Conservation (phyloP, 1,284 basidiomycete genomes). For the Ustilago vetiveriae region DNA sequence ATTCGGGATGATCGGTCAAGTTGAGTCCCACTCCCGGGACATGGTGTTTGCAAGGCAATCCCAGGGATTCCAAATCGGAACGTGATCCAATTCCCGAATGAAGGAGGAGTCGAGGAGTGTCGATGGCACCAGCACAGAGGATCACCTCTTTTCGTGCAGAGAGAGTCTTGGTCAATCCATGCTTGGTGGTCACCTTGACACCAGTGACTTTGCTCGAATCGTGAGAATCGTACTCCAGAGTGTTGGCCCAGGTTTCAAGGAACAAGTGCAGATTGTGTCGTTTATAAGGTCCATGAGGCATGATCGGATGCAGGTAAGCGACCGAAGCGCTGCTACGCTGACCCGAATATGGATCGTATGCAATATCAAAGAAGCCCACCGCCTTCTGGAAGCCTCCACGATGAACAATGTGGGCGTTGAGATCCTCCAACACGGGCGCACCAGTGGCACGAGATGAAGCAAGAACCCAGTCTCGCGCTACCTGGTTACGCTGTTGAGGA, state of each 20-base stretch:
- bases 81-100: constrained; percentile 71
- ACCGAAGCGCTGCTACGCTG: constrained; percentile 63
- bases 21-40: constrained; percentile 72
- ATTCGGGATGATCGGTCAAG: constrained; percentile 71
- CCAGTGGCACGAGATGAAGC: constrained; percentile 58
- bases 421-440: constrained; percentile 63
- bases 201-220: constrained; percentile 52
- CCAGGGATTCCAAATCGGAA: constrained; percentile 68
- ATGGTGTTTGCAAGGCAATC: constrained; percentile 68
- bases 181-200: constrained; percentile 57
- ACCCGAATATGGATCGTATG: constrained; percentile 67
- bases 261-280: constrained; percentile 67
- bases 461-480: constrained; percentile 66
- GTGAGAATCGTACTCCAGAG: constrained; percentile 47
- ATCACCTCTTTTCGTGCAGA: constrained; percentile 64
- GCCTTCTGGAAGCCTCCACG: constrained; percentile 60
- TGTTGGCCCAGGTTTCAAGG: constrained; percentile 67
- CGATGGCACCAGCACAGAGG: constrained; percentile 67
- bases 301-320: constrained; percentile 68
- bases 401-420: constrained; percentile 64
- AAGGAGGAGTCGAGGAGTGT: constrained; percentile 71
- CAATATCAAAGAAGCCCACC: constrained; percentile 67
- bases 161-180: constrained; percentile 56
- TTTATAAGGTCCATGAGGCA: constrained; percentile 62
- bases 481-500: constrained; percentile 65